A percentile compares a stretch with the other conserved stretches of the same genome.
These are phyloP conservation scores for Aspergillus olivimuriae DNA, from an alignment of 495 filamentous ascomycete genomes.

Conservation along the genomic window DNA sequence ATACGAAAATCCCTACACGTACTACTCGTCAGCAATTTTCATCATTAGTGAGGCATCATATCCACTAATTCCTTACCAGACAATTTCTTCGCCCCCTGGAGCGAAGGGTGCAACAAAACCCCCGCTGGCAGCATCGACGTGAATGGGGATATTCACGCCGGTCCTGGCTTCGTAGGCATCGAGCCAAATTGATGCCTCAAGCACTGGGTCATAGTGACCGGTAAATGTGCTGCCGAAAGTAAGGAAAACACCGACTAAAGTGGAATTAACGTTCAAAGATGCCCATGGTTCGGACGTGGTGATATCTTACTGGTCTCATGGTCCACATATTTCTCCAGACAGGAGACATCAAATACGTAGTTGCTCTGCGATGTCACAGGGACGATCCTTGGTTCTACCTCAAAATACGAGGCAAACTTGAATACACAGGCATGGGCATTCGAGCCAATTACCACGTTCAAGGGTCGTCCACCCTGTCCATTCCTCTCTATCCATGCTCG, in stretches of 20 bases:
- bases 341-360: constrained; percentile 55
- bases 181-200: constrained; percentile 58
- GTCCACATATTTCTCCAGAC: constrained; percentile 61
- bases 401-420: constrained; percentile 68
- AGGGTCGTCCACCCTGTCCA: constrained; percentile 54
- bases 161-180: constrained; percentile 60
- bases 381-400: constrained; percentile 66
- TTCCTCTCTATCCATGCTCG: constrained; percentile 56
- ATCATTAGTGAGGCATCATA: too few relatives aligned
- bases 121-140: constrained; percentile 68
- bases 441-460: constrained; percentile 73
- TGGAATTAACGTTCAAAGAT: neutral
- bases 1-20: constrained; percentile 59
- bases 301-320: constrained; percentile 56
- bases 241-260: constrained; percentile 59
- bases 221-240: constrained; percentile 73
- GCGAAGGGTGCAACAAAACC: constrained; percentile 73
- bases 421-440: constrained; percentile 74
- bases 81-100: constrained; percentile 49
- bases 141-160: constrained; percentile 63
- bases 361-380: constrained; percentile 58
- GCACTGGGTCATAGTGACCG: constrained; percentile 71
- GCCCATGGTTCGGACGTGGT: neutral
- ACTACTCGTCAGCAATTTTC: too few relatives aligned
- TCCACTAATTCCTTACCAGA: constrained; percentile 52